Conservation (phyloP, 768 basidiomycete species). For the Russula abietina region DNA sequence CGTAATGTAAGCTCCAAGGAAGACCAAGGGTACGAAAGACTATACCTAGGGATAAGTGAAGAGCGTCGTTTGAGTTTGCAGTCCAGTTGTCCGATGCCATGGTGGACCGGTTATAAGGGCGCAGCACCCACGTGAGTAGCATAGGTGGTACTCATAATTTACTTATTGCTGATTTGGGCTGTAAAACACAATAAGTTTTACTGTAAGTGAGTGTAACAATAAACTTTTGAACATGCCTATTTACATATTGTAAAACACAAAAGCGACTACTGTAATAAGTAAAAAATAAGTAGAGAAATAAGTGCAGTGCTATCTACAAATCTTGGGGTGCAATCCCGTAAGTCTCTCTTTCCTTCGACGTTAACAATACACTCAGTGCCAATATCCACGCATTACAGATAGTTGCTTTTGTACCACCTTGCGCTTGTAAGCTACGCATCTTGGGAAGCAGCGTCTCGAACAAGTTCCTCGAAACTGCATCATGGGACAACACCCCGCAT, state of each 20-base stretch:
- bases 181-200: too few relatives aligned
- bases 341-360: neutral
- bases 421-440: neutral
- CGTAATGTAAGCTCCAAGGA: neutral
- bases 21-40: neutral
- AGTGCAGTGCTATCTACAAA: too few relatives aligned
- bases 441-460: neutral
- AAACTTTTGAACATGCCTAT: too few relatives aligned
- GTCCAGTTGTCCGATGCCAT: constrained; percentile 56
- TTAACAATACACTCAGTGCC: neutral
- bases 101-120: neutral
- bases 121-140: neutral
- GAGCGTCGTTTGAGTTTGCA: constrained; percentile 67
- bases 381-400: neutral
- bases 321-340: neutral
- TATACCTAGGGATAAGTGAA: constrained; percentile 70
- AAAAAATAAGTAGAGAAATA: too few relatives aligned
- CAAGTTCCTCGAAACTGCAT: neutral
- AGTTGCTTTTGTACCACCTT: neutral
- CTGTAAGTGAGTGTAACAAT: too few relatives aligned
- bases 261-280: too few relatives aligned
- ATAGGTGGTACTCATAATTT: too few relatives aligned
- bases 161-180: too few relatives aligned
- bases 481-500: neutral
- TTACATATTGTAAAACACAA: too few relatives aligned